Conservation (phyloP, 179 eudicot species). For the Beta macrorhiza region DNA sequence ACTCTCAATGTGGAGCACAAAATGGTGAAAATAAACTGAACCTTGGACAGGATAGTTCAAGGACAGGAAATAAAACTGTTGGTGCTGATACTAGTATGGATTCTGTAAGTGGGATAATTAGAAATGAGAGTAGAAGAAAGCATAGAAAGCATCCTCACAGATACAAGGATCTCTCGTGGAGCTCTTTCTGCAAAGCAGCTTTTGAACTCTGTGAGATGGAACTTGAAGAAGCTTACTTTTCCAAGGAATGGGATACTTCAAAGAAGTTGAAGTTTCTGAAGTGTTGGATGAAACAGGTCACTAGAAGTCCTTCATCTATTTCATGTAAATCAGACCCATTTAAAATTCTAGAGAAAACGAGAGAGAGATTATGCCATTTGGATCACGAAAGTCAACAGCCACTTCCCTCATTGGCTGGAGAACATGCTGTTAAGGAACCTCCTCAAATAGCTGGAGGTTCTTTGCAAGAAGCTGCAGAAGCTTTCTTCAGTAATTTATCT, state of each 20-base stretch:
- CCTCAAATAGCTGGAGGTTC: constrained; percentile 34
- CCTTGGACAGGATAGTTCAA: constrained; percentile 20
- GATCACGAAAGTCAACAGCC: constrained; percentile 45
- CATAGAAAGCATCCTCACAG: constrained; percentile 36
- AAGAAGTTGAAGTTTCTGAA: constrained; percentile 80
- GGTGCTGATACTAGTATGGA: constrained; percentile 23
- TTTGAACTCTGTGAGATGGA: constrained; percentile 47
- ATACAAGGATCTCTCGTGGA: constrained; percentile 62
- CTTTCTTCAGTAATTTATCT: constrained; percentile 60
- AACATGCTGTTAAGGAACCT: constrained; percentile 25
- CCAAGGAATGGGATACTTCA: constrained; percentile 39
- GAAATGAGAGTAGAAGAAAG: constrained; percentile 51
- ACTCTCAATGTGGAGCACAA: constrained; percentile 16
- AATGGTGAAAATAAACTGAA: constrained; percentile 22
- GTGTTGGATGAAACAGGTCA: constrained; percentile 85
- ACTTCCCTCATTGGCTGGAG: constrained; percentile 23
- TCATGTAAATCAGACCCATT: constrained; percentile 26
- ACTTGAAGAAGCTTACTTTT: constrained; percentile 61
- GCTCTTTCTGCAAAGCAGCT: constrained; percentile 63
- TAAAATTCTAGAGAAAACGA: constrained; percentile 24
- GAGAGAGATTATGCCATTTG: constrained; percentile 24
- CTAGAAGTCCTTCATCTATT: constrained; percentile 22
- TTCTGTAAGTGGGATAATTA: constrained; percentile 23
- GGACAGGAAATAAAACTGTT: constrained; percentile 19
- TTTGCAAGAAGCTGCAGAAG: constrained; percentile 46